Conservation (phyloP, 495 filamentous ascomycete species). For the Aspergillus cavernicola region DNA sequence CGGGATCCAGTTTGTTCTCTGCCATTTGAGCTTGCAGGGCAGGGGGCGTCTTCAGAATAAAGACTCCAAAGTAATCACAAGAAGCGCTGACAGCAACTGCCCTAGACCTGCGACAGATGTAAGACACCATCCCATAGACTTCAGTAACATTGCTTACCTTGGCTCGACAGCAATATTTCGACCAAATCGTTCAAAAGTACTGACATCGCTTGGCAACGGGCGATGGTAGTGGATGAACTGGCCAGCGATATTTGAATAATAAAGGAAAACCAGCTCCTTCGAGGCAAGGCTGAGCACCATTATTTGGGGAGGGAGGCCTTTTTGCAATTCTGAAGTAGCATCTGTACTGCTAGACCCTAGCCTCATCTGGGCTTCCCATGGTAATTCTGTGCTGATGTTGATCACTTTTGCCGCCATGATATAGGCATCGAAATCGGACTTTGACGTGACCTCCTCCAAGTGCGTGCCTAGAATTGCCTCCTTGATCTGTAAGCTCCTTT, state of each 20-base stretch:
- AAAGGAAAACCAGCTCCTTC: conserved; percentile 69
- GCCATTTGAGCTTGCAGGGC: conserved; percentile 35
- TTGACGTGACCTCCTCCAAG: conserved; percentile 66
- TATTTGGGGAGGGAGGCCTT: conserved; percentile 65
- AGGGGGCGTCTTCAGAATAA: conserved; percentile 28
- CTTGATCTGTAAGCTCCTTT: conserved; percentile 61
- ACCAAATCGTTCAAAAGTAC: conserved; percentile 59
- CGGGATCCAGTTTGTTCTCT: conserved; percentile 30
- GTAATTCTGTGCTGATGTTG: conserved; percentile 31
- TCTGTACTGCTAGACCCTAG: conserved; percentile 14
- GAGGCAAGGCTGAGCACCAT: conserved; percentile 68
- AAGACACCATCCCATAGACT: conserved; percentile 1
- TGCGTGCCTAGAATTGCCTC: conserved; percentile 56
- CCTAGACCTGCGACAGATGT: conserved; percentile 46
- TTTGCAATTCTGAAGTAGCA: conserved; percentile 4
- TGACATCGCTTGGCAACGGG: conserved; percentile 53
- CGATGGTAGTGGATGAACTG: conserved; percentile 59
- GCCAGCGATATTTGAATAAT: conserved; percentile 44
- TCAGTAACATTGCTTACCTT: conserved; percentile 36
- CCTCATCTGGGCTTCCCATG: conserved; percentile 32
- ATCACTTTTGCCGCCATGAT: conserved; percentile 46
- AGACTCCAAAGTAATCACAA: conserved; percentile 57
- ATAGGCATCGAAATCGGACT: conserved; percentile 68
- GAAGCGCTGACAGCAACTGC: conserved; percentile 63
- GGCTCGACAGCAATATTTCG: conserved; percentile 83